Base-by-base conservation (phyloP, 78 protist genomes). In the Dictyostelium purpureum region DNA sequence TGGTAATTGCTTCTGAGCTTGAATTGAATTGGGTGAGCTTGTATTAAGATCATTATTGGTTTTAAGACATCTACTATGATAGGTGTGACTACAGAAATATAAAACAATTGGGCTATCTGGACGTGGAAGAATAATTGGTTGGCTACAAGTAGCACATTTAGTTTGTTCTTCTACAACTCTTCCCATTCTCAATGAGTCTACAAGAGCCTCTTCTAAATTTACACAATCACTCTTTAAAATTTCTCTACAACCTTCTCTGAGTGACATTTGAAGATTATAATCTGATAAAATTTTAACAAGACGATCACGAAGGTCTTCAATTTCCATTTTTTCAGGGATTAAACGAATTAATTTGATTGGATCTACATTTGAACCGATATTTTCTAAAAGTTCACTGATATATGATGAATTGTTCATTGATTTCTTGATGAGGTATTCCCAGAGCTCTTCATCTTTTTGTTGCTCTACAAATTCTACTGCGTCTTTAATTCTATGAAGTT, bases 401-500 rank as follows among this genome's bases (percentile, higher is more conserved):
- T 88, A 96, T 0, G 12, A 59, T 0, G 96, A 94, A 35, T 95
- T 94, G 14, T 96, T 85, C 70, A 95, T 75, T 26, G 96, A 90
- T 38, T 90, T 77, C 45, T 43, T 47, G 77, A 97, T 96, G 40
- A 97, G 82, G 38, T 95, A 94, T 40, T 97, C 97, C 97, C 97
- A 97, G 37, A 97, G 95, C 24, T 96, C 98, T 12, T 71, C 94
- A 65, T 97, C 98, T 52, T 90, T 77, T 66, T 96, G 97, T 56
- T 94, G 94, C 54, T 92, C 88, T 1, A 79, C 96, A 69, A 97
- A 97, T 16, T 90, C 97, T 6, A 96, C 90, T 1, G 99, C 97
- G 87, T 94, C 78, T 14, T 79, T 52, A 52, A 97, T 97, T 19
- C 85, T 93, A 2, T 57, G 38, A n/a, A 96, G 26, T 35, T 91